Base-by-base conservation (phyloP, 2,329 filamentous ascomycete genomes). In the Dryadomyces quercus-mongolicae region DNA sequence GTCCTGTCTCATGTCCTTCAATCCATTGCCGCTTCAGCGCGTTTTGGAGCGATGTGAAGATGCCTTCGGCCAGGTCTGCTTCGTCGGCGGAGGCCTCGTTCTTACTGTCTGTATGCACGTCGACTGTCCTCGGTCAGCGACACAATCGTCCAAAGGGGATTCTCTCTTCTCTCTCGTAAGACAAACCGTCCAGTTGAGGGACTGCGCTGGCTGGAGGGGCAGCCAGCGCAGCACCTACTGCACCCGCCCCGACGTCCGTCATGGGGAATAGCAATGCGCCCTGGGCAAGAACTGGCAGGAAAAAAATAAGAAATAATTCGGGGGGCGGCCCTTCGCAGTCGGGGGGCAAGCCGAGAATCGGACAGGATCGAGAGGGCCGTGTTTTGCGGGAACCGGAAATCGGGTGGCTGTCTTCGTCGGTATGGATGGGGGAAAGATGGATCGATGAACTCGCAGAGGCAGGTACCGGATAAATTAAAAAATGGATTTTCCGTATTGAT, bases 1-100 rank as follows among this genome's bases (percentile, higher is more conserved):
- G 16, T 16, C 16, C 45, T 12, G 18, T 45, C 13, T 55, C 48
- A 7, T 20, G 31, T 22, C 61, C 60, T 13, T 61, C 58, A 18
- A 59, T 60, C 46, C 62, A 56, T 6, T 56, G 25, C 9, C 65
- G 62, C 54, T 67, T 67, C 15, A 55, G 57, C 40, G 54, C 56
- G 52, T 50, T 54, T 48, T 58, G 55, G 6, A 59, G 53, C 5
- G 52, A 55, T 7, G 53, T 55, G 34, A 53, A 52, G 15, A 60
- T 45, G 40, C 48, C 44, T n/a, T 48, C 50, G 10, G 43, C 42
- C 25, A 52, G 31, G 51, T 18, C 25, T 20, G 51, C 16, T 12
- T 31, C 12, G 22, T 34, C 38, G 38, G 36, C 13, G 18, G 20
- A 38, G 42, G 20, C 2, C 7, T 46, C 42, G n/a, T 20, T 25